Evolutionary conservation across 495 filamentous ascomycete species (phyloP).

Genomic region (Penicillium goetzii): DNA sequence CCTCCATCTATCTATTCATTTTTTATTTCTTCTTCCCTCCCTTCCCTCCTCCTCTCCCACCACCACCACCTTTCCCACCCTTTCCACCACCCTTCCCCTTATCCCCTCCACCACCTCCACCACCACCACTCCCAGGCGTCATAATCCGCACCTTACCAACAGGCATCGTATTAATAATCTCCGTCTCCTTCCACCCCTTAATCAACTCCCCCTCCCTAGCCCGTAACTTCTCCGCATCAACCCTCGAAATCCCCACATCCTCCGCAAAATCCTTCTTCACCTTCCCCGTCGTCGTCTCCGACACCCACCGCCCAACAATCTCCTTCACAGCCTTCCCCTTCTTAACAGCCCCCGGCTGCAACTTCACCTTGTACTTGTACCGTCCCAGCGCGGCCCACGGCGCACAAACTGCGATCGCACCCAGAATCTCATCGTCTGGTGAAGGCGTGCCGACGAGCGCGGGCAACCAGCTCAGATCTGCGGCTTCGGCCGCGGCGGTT

Average conservation of each 20-base stretch:
- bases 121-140: constrained; percentile 53
- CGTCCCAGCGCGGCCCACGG: constrained; percentile 79
- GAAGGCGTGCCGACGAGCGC: constrained; percentile 75
- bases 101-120: constrained; percentile 41
- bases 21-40: constrained; percentile 22
- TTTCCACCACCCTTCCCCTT: constrained; percentile 51
- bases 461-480: constrained; percentile 65
- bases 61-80: constrained; percentile 49
- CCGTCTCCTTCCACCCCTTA: constrained; percentile 76
- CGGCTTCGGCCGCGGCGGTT: constrained; percentile 47
- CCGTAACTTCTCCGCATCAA: constrained; percentile 77
- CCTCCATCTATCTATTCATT: background rate
- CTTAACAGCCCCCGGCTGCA: constrained; percentile 88
- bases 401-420: constrained; percentile 86
- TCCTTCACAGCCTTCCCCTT: constrained; percentile 95
- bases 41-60: constrained; percentile 52
- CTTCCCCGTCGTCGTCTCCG: constrained; percentile 53
- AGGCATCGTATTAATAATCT: constrained; percentile 79
- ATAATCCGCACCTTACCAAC: constrained; percentile 87
- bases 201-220: constrained; percentile 81
- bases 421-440: constrained; percentile 84
- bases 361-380: constrained; percentile 87
- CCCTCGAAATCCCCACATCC: constrained; percentile 57
- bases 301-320: constrained; percentile 74
- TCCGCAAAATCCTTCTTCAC: constrained; percentile 54